A percentile compares a stretch with the other conserved stretches of the same genome.
Conservation (phyloP, 2,329 filamentous ascomycete species). For the Cercospora sojina region DNA sequence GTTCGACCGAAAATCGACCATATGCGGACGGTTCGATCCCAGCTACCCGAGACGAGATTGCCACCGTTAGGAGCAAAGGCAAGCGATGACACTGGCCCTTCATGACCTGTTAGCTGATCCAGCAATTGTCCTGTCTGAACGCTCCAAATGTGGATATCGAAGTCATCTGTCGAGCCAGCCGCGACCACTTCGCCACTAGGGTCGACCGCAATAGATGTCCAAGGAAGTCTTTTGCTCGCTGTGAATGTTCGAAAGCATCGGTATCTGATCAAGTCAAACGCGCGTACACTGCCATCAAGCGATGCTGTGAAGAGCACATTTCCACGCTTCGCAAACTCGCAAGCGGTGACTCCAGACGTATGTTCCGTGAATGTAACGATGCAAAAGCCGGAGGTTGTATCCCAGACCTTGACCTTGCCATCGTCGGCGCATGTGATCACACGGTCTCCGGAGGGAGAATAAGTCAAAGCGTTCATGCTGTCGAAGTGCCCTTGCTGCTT, state of each 20-base stretch:
- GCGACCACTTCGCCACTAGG: constrained; percentile 95
- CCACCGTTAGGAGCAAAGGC: constrained; percentile 86
- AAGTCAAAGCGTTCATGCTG: constrained; percentile 87
- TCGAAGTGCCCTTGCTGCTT: constrained; percentile 98
- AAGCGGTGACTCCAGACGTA: constrained; percentile 87
- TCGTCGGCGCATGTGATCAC: constrained; percentile 95
- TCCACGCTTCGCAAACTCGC: constrained; percentile 90
- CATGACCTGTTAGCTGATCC: constrained; percentile 85
- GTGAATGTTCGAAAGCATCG: constrained; percentile 98
- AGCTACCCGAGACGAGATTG: constrained; percentile 84
- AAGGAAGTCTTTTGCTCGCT: constrained; percentile 84
- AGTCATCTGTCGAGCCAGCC: constrained; percentile 91
- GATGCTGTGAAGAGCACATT: constrained; percentile 96
- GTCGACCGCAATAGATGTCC: constrained; percentile 93
- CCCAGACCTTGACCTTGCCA: constrained; percentile 98
- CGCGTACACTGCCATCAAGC: constrained; percentile 87
- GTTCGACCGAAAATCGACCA: constrained; percentile 95
- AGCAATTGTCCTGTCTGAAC: constrained; percentile 96
- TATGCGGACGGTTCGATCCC: constrained; percentile 92
- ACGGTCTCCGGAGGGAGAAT: constrained; percentile 88
- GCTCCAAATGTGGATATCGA: constrained; percentile 97
- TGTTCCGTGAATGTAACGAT: constrained; percentile 98
- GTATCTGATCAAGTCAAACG: constrained; percentile 94
- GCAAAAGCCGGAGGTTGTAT: constrained; percentile 93
- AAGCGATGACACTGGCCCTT: constrained; percentile 86